A percentile compares a stretch with the other conserved stretches of the same genome.
Evolutionary conservation across 257 asterid species (phyloP).

Genomic region (Nicotiana attenuata): DNA sequence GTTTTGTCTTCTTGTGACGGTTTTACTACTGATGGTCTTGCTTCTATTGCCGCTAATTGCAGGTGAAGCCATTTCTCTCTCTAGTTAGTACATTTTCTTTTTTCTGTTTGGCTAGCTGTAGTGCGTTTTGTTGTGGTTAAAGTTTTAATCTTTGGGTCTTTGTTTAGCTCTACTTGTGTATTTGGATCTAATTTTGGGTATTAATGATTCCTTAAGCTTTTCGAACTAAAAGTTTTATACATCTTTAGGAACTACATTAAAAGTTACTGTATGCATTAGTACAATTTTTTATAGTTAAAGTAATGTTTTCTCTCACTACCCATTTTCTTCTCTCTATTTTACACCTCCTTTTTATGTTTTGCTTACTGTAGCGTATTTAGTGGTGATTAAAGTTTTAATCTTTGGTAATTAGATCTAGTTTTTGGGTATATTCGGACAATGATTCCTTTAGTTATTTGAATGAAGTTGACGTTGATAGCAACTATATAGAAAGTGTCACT

Average conservation of each 20-base stretch:
- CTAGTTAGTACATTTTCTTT: neutral
- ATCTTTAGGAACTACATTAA: neutral
- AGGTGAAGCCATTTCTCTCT: constrained; percentile 33
- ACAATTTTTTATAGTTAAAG: neutral
- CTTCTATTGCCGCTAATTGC: constrained; percentile 88
- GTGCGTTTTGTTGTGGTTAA: neutral
- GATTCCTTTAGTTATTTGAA: neutral
- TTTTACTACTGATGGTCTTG: constrained; percentile 81
- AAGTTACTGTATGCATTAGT: neutral
- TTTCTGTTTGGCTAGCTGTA: neutral
- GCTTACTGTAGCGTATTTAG: neutral
- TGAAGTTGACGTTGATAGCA: neutral
- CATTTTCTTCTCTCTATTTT: neutral
- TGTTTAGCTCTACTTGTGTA: neutral
- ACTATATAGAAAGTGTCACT: neutral
- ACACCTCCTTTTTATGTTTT: neutral
- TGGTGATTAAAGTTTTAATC: neutral
- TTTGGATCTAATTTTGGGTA: neutral
- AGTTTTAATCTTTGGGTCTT: neutral
- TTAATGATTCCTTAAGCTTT: neutral
- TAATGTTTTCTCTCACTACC: neutral
- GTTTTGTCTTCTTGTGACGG: constrained; percentile 80
- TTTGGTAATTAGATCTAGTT: neutral
- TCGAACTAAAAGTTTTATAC: neutral
- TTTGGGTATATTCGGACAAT: neutral